Evolutionary conservation across 2,329 filamentous ascomycete genomes (phyloP).

Genomic region (Colletotrichum cordylinicola): DNA sequence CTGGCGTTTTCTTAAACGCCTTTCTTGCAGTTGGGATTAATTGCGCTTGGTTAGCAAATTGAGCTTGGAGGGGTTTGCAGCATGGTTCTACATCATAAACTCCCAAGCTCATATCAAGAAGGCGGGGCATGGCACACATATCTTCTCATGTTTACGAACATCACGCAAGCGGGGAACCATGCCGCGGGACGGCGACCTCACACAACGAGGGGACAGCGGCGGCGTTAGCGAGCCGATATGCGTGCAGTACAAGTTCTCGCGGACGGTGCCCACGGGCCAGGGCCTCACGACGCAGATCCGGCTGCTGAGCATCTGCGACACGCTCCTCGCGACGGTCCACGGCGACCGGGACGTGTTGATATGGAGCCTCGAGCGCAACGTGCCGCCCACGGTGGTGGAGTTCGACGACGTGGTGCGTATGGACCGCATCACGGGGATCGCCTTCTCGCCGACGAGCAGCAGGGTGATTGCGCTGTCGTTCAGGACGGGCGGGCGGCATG

Average conservation of each 20-base stretch:
- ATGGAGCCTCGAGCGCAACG: not conserved
- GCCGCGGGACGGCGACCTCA: not conserved
- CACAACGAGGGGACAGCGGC: not conserved
- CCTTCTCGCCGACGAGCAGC: not conserved
- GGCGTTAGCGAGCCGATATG: not conserved
- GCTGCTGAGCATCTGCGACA: not conserved
- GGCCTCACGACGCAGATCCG: conserved; percentile 3
- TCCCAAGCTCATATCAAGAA: not conserved
- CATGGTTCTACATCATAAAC: not conserved
- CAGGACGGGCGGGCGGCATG: not conserved
- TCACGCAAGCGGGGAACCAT: not conserved
- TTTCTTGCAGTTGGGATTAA: not conserved
- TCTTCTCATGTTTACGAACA: not conserved
- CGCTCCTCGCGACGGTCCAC: not conserved
- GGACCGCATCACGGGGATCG: conserved; percentile 10
- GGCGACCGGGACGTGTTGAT: conserved; percentile 1
- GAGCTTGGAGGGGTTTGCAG: not conserved
- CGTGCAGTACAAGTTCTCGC: conserved; percentile 9
- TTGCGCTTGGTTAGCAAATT: not conserved
- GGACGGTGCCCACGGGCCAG: not conserved
- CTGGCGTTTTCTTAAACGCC: not conserved
- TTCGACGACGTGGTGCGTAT: not conserved
- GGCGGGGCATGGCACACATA: not conserved
- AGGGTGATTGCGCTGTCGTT: not conserved
- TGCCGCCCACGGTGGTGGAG: not conserved